phyloP scores from a whole-genome alignment of 768 basidiomycete species.

The Tulasnella sp. region DNA sequence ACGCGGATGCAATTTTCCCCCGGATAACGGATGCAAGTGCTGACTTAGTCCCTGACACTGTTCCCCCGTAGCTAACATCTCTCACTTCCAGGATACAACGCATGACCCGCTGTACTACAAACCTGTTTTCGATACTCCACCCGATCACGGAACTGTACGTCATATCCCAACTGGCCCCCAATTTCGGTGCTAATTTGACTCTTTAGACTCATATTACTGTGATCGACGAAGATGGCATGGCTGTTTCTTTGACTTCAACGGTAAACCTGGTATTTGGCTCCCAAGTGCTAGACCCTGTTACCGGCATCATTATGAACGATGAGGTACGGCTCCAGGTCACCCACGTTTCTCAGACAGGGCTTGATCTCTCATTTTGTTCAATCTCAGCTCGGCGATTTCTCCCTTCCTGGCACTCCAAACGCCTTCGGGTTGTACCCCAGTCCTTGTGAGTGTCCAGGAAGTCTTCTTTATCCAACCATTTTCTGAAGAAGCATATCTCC shows the following conservation, averaged over 20 bases:
- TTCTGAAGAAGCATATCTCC: background rate
- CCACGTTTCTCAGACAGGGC: background rate
- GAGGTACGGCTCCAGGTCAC: constrained; percentile 48
- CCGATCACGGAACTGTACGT: constrained; percentile 84
- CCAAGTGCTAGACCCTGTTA: constrained; percentile 51
- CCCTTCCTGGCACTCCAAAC: constrained; percentile 78
- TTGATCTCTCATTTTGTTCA: background rate
- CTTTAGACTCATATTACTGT: constrained; percentile 76
- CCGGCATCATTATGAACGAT: constrained; percentile 82
- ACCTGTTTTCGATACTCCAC: constrained; percentile 69
- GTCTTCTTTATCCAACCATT: background rate
- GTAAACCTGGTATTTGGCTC: constrained; percentile 91
- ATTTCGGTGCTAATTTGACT: constrained; percentile 16
- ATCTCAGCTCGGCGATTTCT: constrained; percentile 84
- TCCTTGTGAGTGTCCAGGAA: constrained; percentile 54
- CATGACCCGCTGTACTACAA: constrained; percentile 81
- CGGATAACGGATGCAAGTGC: constrained; percentile 79
- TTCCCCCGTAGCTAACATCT: constrained; percentile 17
- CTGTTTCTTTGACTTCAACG: constrained; percentile 71
- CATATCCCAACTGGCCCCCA: background rate
- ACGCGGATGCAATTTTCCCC: constrained; percentile 53
- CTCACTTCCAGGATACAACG: constrained; percentile 60
- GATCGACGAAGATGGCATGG: constrained; percentile 82
- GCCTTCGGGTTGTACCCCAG: constrained; percentile 78
- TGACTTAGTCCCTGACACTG: background rate